Percentiles rank a stretch among this genome's conserved stretches.
Conservation (phyloP, 768 basidiomycete species). For the Mycena kentingensis region DNA sequence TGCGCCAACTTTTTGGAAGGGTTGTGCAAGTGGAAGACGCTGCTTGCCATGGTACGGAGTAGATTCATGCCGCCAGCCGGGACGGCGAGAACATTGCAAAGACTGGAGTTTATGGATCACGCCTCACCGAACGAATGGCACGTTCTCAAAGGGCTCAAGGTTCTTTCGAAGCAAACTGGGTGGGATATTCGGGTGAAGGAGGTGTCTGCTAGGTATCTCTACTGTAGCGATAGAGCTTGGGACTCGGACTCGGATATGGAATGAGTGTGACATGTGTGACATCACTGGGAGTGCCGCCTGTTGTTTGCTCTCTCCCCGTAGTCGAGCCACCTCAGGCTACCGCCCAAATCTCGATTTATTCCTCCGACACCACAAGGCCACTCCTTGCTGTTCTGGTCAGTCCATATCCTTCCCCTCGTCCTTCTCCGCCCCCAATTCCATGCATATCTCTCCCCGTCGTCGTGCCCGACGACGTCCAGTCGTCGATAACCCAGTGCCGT, state of each 20-base stretch:
- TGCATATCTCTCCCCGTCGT: slow-evolving; percentile 26
- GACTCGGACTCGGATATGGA: no score
- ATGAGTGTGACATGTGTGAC: neutral
- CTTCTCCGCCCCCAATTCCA: slow-evolving; percentile 12
- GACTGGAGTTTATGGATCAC: neutral
- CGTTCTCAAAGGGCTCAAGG: neutral
- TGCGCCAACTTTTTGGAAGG: neutral
- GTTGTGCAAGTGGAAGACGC: neutral
- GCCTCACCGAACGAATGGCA: neutral
- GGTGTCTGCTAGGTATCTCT: neutral
- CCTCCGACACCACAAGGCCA: neutral
- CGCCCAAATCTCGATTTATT: neutral
- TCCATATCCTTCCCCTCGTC: slow-evolving; percentile 8
- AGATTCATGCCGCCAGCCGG: neutral
- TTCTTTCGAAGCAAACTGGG: neutral
- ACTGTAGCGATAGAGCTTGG: neutral
- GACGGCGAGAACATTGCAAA: neutral
- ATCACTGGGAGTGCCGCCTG: neutral
- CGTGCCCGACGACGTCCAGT: slow-evolving; percentile 23
- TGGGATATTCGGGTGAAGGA: neutral
- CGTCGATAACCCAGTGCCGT: slow-evolving; percentile 20
- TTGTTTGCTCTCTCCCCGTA: neutral
- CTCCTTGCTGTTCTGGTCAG: slow-evolving; percentile 17
- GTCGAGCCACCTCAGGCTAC: neutral
- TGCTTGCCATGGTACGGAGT: neutral